Percentiles rank a stretch among this genome's conserved stretches.
Conservation (phyloP, 371 early-diverging fungal species). For the Mortierella sp. region DNA sequence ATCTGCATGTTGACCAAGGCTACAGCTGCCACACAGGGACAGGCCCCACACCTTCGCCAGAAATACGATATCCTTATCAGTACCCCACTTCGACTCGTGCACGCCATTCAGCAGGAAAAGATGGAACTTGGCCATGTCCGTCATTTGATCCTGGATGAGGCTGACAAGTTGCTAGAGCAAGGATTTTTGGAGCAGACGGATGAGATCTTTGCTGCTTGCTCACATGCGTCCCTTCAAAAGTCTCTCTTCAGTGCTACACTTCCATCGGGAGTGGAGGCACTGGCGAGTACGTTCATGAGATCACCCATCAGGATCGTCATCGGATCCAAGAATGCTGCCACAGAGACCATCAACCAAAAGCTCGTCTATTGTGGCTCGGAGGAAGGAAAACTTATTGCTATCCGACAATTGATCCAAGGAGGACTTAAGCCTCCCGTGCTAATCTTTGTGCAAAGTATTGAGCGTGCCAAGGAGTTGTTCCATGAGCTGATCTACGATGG, state of each 20-base stretch:
- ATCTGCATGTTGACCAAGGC: conserved; percentile 85
- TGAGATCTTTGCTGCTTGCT: conserved; percentile 90
- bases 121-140: conserved; percentile 80
- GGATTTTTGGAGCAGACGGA: conserved; percentile 94
- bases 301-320: conserved; percentile 91
- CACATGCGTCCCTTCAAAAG: conserved; percentile 77
- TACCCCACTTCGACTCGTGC: conserved; percentile 92
- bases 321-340: conserved; percentile 94
- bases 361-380: conserved; percentile 95
- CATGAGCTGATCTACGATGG: conserved; percentile 96
- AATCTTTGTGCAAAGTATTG: conserved; percentile 96
- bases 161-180: conserved; percentile 90
- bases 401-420: conserved; percentile 86
- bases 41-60: conserved; percentile 74
- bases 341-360: conserved; percentile 90
- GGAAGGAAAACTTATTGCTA: conserved; percentile 91
- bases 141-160: conserved; percentile 92
- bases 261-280: conserved; percentile 88
- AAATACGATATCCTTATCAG: conserved; percentile 91
- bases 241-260: conserved; percentile 96
- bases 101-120: conserved; percentile 84
- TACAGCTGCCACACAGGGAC: conserved; percentile 70
- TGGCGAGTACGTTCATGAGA: conserved; percentile 91
- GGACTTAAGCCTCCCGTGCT: conserved; percentile 93
- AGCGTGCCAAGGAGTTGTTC: conserved; percentile 94